These are phyloP conservation scores for Podila epicladia DNA, from an alignment of 192 early-diverging fungal genomes.

Conservation along the genomic window DNA sequence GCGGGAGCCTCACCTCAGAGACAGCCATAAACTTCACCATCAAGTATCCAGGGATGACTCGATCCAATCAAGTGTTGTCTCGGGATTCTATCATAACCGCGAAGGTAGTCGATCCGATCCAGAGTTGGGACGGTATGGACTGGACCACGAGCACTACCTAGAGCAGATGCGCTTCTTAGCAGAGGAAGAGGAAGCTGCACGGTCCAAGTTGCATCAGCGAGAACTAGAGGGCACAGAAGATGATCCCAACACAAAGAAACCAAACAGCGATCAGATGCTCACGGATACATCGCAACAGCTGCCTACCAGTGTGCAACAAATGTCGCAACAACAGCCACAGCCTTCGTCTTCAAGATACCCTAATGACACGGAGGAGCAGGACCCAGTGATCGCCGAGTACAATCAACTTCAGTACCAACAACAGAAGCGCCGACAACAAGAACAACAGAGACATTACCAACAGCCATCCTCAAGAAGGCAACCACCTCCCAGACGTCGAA, in stretches of 20 bases:
- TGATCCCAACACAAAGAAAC: background rate
- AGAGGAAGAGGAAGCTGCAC: background rate
- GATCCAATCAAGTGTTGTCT: background rate
- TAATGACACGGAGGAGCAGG: background rate
- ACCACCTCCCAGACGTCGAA: slow-evolving; percentile 10
- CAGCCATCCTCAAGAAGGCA: background rate
- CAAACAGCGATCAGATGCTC: too few relatives aligned
- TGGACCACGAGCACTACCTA: slow-evolving; percentile 19
- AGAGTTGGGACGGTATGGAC: slow-evolving; percentile 21
- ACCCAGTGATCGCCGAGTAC: slow-evolving; percentile 40
- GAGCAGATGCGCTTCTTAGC: slow-evolving; percentile 12
- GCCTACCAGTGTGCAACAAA: background rate
- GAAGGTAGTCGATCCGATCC: slow-evolving; percentile 44
- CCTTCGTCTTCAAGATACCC: background rate
- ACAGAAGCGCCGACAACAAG: slow-evolving; percentile 1
- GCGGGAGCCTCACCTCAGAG: background rate
- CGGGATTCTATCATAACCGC: slow-evolving; percentile 27
- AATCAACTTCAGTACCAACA: slow-evolving; percentile 19
- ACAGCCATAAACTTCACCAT: background rate
- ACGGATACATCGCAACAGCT: too few relatives aligned
- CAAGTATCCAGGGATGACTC: background rate
- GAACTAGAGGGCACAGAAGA: background rate
- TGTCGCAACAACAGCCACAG: slow-evolving; percentile 1
- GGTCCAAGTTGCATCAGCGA: background rate
- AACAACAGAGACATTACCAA: slow-evolving; percentile 2